Conservation (phyloP, 2,329 filamentous ascomycete species). For the Colletotrichum endophyticum region DNA sequence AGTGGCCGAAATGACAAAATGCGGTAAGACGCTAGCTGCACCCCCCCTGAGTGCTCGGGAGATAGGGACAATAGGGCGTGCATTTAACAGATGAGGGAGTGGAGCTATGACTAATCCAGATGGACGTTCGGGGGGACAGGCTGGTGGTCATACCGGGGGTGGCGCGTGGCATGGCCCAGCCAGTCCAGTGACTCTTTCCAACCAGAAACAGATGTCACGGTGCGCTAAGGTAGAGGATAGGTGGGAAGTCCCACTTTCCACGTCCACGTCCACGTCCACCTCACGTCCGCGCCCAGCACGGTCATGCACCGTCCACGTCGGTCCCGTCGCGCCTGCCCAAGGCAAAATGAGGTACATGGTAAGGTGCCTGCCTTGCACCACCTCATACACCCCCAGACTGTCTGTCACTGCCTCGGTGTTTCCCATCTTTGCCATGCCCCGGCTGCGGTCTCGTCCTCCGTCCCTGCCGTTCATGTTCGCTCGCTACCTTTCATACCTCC, state of each 20-base stretch:
- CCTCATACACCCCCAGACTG: background rate
- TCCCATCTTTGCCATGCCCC: background rate
- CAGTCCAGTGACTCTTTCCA: constrained; percentile 16
- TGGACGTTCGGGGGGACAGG: background rate
- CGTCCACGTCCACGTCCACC: constrained; percentile 4
- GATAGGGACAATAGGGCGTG: background rate
- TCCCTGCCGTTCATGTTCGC: background rate
- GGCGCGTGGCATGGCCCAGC: background rate
- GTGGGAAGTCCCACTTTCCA: constrained; percentile 10
- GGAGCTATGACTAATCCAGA: background rate
- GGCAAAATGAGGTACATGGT: background rate
- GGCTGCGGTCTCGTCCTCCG: background rate
- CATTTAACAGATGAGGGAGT: background rate
- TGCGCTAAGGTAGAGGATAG: no score
- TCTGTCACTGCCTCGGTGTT: background rate
- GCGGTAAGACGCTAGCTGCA: background rate
- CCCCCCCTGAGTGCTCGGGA: background rate
- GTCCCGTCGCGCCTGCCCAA: background rate
- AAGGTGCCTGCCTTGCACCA: background rate
- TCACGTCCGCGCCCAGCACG: background rate
- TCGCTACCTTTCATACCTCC: background rate
- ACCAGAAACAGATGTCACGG: constrained; percentile 1
- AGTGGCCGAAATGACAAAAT: background rate
- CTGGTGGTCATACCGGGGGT: background rate
- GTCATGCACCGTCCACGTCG: background rate